Conservation (phyloP, 495 filamentous ascomycete species). For the Aspergillus indologenus region DNA sequence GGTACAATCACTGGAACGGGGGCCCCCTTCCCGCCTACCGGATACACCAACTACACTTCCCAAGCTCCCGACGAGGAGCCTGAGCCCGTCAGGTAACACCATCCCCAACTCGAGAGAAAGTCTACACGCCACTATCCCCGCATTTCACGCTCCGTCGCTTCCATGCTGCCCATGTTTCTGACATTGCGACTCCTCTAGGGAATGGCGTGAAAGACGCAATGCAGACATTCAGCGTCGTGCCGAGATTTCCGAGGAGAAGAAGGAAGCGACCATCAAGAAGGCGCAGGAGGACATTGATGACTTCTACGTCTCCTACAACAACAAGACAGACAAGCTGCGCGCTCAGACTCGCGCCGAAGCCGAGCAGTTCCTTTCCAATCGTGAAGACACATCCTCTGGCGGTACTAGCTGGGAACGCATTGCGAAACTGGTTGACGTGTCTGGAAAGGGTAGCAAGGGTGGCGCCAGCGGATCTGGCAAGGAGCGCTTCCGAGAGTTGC, state of each 20-base stretch:
- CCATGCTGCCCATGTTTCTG: background rate
- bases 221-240: conserved; percentile 71
- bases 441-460: conserved; percentile 83
- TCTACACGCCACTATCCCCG: background rate
- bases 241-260: conserved; percentile 71
- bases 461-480: conserved; percentile 87
- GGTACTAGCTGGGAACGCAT: conserved; percentile 99
- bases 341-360: conserved; percentile 83
- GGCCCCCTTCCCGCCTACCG: conserved; percentile 64
- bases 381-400: conserved; percentile 88
- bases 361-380: conserved; percentile 84
- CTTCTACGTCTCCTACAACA: conserved; percentile 99
- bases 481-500: conserved; percentile 88
- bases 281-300: conserved; percentile 91
- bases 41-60: conserved; percentile 49
- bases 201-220: conserved; percentile 90
- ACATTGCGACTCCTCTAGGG: conserved; percentile 30
- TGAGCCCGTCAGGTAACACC: conserved; percentile 69
- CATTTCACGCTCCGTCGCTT: background rate
- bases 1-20: conserved; percentile 83
- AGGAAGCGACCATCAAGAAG: conserved; percentile 75
- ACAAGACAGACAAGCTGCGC: conserved; percentile 88
- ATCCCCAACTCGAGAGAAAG: background rate
- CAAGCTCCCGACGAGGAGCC: conserved; percentile 69
- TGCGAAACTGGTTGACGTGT: conserved; percentile 91